phyloP scores from a whole-genome alignment of 2,329 filamentous ascomycete species.

The Metarhizium sp. region DNA sequence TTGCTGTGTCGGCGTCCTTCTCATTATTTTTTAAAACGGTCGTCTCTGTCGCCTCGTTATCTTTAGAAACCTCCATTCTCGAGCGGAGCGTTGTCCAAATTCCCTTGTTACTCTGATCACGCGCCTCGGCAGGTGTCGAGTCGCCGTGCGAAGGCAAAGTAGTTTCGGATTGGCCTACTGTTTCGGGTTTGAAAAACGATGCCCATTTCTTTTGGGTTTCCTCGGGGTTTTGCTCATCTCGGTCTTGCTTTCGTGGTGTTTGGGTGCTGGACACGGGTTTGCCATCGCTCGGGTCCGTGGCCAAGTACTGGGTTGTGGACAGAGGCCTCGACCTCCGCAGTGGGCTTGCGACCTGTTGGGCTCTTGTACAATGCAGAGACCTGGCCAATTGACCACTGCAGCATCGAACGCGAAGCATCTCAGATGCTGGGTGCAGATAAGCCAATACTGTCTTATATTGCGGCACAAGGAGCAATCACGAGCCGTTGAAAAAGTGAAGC shows the following conservation, averaged over 20 bases:
- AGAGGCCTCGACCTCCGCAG: not conserved
- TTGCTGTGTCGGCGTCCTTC: not conserved
- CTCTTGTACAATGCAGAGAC: not conserved
- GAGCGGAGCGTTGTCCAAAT: conserved; percentile 20
- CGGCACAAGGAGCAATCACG: not conserved
- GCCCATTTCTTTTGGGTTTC: not conserved
- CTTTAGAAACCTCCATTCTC: conserved; percentile 12
- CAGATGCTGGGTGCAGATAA: not conserved
- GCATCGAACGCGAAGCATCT: conserved; percentile 21
- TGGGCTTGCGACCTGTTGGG: not conserved
- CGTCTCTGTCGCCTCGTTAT: not conserved
- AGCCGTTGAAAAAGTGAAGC: not conserved
- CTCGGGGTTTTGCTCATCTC: not conserved
- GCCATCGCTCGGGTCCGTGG: not conserved
- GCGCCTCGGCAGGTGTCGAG: not conserved
- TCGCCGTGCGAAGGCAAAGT: not conserved
- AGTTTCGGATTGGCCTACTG: not conserved
- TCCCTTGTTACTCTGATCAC: conserved; percentile 5
- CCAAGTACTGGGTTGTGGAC: not conserved
- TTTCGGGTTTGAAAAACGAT: not conserved
- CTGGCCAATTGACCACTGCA: conserved; percentile 10
- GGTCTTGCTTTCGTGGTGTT: not conserved
- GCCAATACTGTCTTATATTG: not conserved
- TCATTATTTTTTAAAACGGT: conserved; percentile 1
- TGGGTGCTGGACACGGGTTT: not conserved